Base-by-base conservation (phyloP, 108 stramenopile genomes). In the Skeletonema marinoi region DNA sequence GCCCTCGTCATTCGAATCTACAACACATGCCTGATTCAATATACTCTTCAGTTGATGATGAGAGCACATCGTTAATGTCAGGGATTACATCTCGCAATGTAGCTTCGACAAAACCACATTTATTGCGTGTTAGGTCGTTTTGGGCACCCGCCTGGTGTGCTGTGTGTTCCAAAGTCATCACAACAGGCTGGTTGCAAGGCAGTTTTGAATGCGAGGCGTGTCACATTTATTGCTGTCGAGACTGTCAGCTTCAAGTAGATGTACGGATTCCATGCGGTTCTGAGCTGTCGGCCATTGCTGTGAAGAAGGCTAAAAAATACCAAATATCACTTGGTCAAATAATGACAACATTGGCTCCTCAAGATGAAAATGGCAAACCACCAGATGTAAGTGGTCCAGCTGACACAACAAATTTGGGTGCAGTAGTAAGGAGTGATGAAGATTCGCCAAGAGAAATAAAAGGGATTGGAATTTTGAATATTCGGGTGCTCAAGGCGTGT, bases 241-340 rank as follows among this genome's bases (percentile, higher is more conserved):
- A 96, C 80, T 96, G 94, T 65, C 92, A 84, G 42, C 80, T 96
- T 19, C 88, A 90, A 38, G 88, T 96, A 16, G 94, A 96, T 59
- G 65, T 90, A 16, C 73, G 74, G 38, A 66, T 93, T 9, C 92
- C 92, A 1, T 95, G 94, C 66, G 91, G 92, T 9, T 91, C 91
- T 3, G 83, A 85, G 12, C 51, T 71, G 33, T 87, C 94, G 12
- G 46, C 59, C 14, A 74, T 84, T 10, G 85, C 82, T 10, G 80
- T 85, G n/a, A 79, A 80, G 67, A 84, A 84, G 14, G 79, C 88
- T 16, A 81, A 82, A 36, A 87, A 87, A 60, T 83, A 78, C 76
- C 87, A 91, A 70, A 31, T 91, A 30, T 82, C 65, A 63, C 88
- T 72, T 77, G 87, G 32, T 85, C 94, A 60, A 42, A 65, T 74